Conservation (phyloP, 805 yeast species). For the Metschnikowia peoriensis region DNA sequence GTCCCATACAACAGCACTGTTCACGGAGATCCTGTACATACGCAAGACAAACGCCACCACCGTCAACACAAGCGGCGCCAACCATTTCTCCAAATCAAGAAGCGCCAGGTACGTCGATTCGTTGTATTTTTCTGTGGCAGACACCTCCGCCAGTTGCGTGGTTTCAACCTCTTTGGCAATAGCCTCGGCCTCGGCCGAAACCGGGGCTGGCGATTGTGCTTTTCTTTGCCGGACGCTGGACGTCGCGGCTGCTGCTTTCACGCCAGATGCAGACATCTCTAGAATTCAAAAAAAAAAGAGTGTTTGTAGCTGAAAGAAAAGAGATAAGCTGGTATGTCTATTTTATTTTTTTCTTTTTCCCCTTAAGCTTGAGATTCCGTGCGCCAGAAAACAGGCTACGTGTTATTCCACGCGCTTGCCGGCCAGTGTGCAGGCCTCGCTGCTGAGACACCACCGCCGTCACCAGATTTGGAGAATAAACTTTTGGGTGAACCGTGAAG, state of each 20-base stretch:
- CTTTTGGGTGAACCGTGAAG: background rate
- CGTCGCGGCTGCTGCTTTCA: constrained; percentile 6
- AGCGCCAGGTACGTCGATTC: constrained; percentile 21
- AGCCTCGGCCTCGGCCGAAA: background rate
- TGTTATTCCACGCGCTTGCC: constrained; percentile 1
- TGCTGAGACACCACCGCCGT: too few species aligned
- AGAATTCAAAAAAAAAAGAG: background rate
- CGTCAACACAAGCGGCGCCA: constrained; percentile 67
- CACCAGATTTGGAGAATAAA: background rate
- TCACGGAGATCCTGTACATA: constrained; percentile 69
- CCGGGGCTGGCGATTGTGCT: constrained; percentile 2
- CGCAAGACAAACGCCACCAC: constrained; percentile 67
- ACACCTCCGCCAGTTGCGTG: constrained; percentile 8
- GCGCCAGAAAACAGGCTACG: background rate
- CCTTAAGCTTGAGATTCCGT: background rate
- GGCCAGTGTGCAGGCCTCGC: background rate
- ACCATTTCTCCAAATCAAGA: constrained; percentile 33
- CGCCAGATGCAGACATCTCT: constrained; percentile 20
- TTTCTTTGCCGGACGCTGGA: constrained; percentile 5
- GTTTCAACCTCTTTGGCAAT: background rate
- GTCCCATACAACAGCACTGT: constrained; percentile 76
- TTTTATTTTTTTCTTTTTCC: too few species aligned
- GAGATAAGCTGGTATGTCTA: too few species aligned
- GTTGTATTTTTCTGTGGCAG: constrained; percentile 17
- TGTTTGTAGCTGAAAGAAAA: background rate